These are phyloP conservation scores for Aspergillus sparsus DNA, from an alignment of 495 filamentous ascomycete species.

Conservation along the genomic window DNA sequence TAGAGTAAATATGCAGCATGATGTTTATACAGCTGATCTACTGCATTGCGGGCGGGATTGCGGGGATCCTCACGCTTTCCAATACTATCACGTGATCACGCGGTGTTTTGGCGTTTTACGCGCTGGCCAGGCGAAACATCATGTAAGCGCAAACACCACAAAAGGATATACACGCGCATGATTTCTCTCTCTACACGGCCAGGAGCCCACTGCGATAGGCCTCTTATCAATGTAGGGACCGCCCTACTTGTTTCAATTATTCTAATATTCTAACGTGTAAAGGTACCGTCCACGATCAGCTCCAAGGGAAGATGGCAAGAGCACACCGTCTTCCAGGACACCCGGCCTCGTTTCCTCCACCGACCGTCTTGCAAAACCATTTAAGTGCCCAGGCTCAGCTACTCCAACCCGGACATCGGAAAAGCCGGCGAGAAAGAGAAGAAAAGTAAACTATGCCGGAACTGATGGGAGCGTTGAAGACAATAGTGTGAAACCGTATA, in stretches of 20 bases:
- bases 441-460: constrained; percentile 86
- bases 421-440: constrained; percentile 80
- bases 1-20: background rate
- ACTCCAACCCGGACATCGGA: constrained; percentile 69
- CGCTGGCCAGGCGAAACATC: constrained; percentile 23
- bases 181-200: background rate
- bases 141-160: constrained; percentile 27
- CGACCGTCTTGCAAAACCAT: constrained; percentile 79
- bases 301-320: constrained; percentile 34
- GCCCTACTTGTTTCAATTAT: background rate
- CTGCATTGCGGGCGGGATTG: constrained; percentile 1
- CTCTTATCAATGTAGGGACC: constrained; percentile 23
- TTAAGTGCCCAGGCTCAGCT: constrained; percentile 89
- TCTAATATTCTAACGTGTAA: background rate
- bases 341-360: constrained; percentile 42
- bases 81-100: constrained; percentile 37
- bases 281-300: constrained; percentile 50
- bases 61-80: background rate
- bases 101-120: constrained; percentile 41
- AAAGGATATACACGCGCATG: constrained; percentile 9
- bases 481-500: constrained; percentile 76
- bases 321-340: constrained; percentile 40
- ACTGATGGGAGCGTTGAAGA: constrained; percentile 70
- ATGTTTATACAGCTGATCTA: background rate
- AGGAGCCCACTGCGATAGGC: background rate